Evolutionary conservation across 345 rosid species (phyloP).

Genomic region (Reutealis trisperma): DNA sequence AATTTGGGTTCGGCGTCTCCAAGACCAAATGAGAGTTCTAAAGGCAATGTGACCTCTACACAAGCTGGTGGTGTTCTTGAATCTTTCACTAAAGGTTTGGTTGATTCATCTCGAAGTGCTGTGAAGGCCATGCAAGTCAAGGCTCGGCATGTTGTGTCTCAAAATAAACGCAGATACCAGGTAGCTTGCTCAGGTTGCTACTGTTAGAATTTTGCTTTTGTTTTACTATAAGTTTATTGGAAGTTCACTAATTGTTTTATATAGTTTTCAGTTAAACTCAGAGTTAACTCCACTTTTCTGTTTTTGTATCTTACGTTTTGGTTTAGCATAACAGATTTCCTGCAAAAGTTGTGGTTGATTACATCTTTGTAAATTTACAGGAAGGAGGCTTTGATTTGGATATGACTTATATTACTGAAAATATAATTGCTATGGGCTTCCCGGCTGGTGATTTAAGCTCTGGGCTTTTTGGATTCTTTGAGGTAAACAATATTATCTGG

Average conservation of each 20-base stretch:
- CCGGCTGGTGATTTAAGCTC: conserved; percentile 43
- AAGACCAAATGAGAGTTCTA: conserved; percentile 8
- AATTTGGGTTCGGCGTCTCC: conserved; percentile 6
- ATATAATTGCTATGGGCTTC: conserved; percentile 41
- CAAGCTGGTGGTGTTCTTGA: conserved; percentile 28
- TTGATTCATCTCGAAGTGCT: conserved; percentile 33
- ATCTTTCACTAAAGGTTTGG: conserved; percentile 31
- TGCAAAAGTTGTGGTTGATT: background rate
- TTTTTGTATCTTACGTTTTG: background rate
- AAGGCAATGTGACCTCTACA: conserved; percentile 8
- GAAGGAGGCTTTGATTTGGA: conserved; percentile 46
- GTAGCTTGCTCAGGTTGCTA: conserved; percentile 7
- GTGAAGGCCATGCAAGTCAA: conserved; percentile 37
- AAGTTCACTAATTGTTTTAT: background rate
- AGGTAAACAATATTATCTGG: conserved; percentile 17
- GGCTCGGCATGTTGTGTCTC: conserved; percentile 37
- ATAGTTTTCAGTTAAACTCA: background rate
- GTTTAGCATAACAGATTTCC: background rate
- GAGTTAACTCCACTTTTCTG: background rate
- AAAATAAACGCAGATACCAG: conserved; percentile 38
- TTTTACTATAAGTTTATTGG: background rate
- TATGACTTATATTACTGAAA: conserved; percentile 42
- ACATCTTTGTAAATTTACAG: conserved; percentile 7
- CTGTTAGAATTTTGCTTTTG: background rate
- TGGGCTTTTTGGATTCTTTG: conserved; percentile 36